Percentiles rank a stretch among this genome's conserved stretches.
Evolutionary conservation across 306 rosid genomes (phyloP).

Genomic region (Phaseolus lunatus): DNA sequence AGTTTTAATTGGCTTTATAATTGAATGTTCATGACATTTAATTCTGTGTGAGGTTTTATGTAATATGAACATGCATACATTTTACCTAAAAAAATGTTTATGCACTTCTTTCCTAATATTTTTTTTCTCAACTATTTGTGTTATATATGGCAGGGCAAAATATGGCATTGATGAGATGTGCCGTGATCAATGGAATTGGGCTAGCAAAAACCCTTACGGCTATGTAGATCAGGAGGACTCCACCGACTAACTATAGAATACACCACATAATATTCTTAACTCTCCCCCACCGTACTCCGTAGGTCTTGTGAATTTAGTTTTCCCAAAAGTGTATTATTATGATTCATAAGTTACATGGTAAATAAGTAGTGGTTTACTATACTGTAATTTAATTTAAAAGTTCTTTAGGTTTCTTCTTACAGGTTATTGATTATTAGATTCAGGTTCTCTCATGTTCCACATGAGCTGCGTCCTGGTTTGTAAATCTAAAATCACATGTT

Average conservation of each 20-base stretch:
- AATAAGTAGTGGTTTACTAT: conserved; percentile 44
- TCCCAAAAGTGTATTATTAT: no score
- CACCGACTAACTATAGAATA: conserved; percentile 44
- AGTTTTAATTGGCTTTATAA: conserved; percentile 47
- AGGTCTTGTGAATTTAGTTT: no score
- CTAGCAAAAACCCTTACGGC: conserved; percentile 95
- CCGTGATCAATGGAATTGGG: conserved; percentile 99
- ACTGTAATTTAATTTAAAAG: conserved; percentile 47
- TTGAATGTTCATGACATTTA: neutral
- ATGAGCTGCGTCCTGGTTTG: conserved; percentile 48
- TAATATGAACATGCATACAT: neutral
- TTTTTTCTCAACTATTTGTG: conserved; percentile 5
- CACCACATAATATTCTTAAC: conserved; percentile 8
- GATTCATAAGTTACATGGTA: conserved; percentile 51
- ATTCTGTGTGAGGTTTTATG: neutral
- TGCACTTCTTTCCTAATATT: neutral
- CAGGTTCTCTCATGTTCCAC: conserved; percentile 29
- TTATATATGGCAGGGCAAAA: conserved; percentile 78
- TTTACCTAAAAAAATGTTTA: no score
- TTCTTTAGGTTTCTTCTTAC: no score
- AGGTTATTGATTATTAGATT: conserved; percentile 35
- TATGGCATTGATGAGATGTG: conserved; percentile 93
- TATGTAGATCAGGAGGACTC: conserved; percentile 66
- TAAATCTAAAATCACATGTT: conserved; percentile 38
- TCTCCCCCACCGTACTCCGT: conserved; percentile 37